Conservation (phyloP, 371 early-diverging fungal species). For the Mucor sp. region DNA sequence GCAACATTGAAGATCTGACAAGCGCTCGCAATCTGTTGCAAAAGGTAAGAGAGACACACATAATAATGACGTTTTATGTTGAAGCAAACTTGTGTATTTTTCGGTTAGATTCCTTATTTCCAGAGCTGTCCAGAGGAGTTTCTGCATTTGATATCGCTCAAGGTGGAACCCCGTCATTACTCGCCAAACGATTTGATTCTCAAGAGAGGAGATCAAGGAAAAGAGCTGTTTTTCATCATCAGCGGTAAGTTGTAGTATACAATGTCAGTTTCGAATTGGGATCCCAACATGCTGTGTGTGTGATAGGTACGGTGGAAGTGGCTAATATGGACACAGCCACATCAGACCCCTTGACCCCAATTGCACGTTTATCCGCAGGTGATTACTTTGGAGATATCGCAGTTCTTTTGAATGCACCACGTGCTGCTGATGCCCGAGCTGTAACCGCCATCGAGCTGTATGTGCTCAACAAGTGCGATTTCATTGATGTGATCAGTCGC, state of each 20-base stretch:
- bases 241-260: conserved; percentile 53
- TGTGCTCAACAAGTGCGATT: conserved; percentile 50
- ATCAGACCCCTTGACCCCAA: conserved; percentile 9
- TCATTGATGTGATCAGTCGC: conserved; percentile 44
- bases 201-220: conserved; percentile 72
- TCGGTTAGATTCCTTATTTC: conserved; percentile 53
- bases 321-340: conserved; percentile 13
- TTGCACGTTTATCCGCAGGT: conserved; percentile 48
- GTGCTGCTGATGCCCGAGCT: conserved; percentile 79
- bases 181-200: conserved; percentile 50
- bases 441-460: conserved; percentile 57
- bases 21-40: conserved; percentile 32
- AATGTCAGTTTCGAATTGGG: background rate
- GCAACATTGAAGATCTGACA: conserved; percentile 26
- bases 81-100: background rate
- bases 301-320: conserved; percentile 39
- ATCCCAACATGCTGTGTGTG: too few species aligned
- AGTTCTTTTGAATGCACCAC: conserved; percentile 73
- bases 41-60: conserved; percentile 22
- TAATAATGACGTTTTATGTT: background rate
- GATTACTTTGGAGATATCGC: conserved; percentile 81
- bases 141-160: conserved; percentile 52
- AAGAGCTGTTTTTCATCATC: conserved; percentile 81
- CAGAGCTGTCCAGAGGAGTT: conserved; percentile 55
- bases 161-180: conserved; percentile 54